Percentiles rank a stretch among this genome's conserved stretches.
phyloP scores from a whole-genome alignment of 192 early-diverging fungal genomes.

The Rhizophagus sp. region DNA sequence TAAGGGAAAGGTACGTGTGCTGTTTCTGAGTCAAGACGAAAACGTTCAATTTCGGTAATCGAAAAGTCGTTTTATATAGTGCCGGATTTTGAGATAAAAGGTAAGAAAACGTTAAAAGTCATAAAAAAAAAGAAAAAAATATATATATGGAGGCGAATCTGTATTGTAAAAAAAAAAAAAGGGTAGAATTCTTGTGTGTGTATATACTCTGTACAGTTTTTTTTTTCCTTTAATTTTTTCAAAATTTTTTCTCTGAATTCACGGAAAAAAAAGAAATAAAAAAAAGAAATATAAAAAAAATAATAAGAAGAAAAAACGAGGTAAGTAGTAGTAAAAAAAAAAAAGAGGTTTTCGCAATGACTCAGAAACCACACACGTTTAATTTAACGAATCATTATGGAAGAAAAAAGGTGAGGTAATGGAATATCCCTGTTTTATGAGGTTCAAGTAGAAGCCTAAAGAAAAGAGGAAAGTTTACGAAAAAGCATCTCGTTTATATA shows the following conservation, averaged over 20 bases:
- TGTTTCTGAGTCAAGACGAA: constrained; percentile 17
- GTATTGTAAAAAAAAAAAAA: neutral
- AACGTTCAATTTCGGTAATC: neutral
- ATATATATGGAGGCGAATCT: neutral
- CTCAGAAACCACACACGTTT: constrained; percentile 6
- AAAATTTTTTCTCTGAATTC: neutral
- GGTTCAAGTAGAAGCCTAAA: neutral
- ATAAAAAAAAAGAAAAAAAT: neutral
- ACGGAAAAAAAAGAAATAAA: neutral
- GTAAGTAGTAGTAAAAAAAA: neutral
- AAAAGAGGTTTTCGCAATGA: neutral
- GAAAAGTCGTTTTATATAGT: neutral
- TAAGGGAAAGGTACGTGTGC: neutral
- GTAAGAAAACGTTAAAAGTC: neutral
- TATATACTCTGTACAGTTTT: neutral
- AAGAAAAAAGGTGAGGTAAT: neutral
- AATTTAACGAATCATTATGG: neutral
- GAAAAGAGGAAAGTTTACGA: neutral
- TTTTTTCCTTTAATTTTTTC: constrained; percentile 1
- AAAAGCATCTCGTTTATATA: neutral
- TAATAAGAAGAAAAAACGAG: neutral
- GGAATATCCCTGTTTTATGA: neutral
- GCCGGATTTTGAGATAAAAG: neutral
- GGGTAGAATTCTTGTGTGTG: neutral
- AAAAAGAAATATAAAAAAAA: neutral